Percentiles rank a stretch among this genome's conserved stretches.
Evolutionary conservation across 345 rosid species (phyloP).

Genomic region (Salix viminalis): DNA sequence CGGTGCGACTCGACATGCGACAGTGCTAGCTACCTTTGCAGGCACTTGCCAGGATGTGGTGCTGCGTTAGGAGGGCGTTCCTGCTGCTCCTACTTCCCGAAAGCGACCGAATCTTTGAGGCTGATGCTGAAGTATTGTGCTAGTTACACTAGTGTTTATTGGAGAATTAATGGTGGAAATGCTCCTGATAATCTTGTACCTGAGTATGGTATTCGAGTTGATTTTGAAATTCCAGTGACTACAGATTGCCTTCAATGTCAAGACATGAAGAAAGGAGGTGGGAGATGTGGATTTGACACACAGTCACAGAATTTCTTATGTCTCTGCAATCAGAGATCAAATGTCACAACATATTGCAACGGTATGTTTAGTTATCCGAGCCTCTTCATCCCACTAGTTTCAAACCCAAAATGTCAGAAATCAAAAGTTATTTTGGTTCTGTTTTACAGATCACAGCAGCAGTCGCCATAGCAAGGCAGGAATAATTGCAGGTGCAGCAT

Average conservation of each 20-base stretch:
- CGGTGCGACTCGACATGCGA: constrained; percentile 88
- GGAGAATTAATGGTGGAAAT: constrained; percentile 57
- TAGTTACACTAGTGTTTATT: constrained; percentile 71
- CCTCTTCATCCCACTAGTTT: neutral
- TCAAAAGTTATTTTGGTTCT: neutral
- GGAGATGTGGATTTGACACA: constrained; percentile 68
- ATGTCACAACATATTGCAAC: constrained; percentile 63
- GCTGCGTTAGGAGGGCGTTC: constrained; percentile 45
- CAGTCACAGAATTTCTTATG: constrained; percentile 59
- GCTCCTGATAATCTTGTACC: constrained; percentile 62
- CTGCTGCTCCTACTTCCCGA: constrained; percentile 82
- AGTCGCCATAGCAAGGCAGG: constrained; percentile 37
- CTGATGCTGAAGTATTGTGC: constrained; percentile 81
- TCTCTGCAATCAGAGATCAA: constrained; percentile 47
- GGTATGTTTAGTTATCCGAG: constrained; percentile 29
- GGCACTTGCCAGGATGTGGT: constrained; percentile 76
- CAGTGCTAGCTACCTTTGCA: constrained; percentile 77
- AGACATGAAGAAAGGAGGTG: constrained; percentile 69
- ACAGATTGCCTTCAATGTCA: constrained; percentile 73
- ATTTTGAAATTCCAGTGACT: constrained; percentile 79
- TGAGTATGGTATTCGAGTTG: constrained; percentile 75
- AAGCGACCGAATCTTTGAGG: constrained; percentile 75
- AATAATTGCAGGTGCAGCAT: constrained; percentile 46
- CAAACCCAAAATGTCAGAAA: neutral
- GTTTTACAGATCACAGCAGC: constrained; percentile 37